Base-by-base conservation (phyloP, 129 eudicot species). In the Glebionis coronaria region DNA sequence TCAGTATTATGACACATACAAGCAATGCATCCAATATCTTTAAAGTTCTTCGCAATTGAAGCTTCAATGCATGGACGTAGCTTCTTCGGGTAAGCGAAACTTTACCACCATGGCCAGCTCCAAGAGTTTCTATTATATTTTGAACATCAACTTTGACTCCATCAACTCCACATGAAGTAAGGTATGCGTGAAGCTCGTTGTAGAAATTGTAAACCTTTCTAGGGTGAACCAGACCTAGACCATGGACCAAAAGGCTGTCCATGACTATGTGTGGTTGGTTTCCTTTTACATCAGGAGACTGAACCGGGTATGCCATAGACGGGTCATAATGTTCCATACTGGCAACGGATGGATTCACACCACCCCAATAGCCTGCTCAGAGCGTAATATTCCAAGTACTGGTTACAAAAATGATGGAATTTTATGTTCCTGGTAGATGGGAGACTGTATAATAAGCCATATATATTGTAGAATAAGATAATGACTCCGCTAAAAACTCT, bases 101-200 rank as follows among this genome's bases (percentile, higher is more conserved):
- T 50, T 96, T 52, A 6, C 97, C 96, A 50, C 97, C 96, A 49
- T 81, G 83, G 61, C 96, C 94, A 57, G 90, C 86, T 12, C 96
- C 96, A 5, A 85, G 94, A 2, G 96, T 91, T 78, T 88, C 97
- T 8, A 91, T 83, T 35, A 91, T 87, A 67, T 23, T 85, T 76
- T 91, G 97, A 61, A 88, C 96, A 63, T 91, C 97, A 23, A 91
- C 97, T 77, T 91, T 91, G 66, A 91, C 97, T 50, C 97, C 97
- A 46, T 91, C 96, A 19, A 91, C 88, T 62, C 95, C 97, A 59
- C 97, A 85, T 19, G 95, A 85, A 47, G 97, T 87, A 38, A 91
- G 80, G 40, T 91, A 88, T 3, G 94, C 84, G 40, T 91, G 97
- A 54, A 87, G 94, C 79, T 91, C 97, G 38, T 78, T 85, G 78